Evolutionary conservation across 768 basidiomycete genomes (phyloP), one percentile per base, ranked within the genome.

Genomic region (Boletus patriciae): DNA sequence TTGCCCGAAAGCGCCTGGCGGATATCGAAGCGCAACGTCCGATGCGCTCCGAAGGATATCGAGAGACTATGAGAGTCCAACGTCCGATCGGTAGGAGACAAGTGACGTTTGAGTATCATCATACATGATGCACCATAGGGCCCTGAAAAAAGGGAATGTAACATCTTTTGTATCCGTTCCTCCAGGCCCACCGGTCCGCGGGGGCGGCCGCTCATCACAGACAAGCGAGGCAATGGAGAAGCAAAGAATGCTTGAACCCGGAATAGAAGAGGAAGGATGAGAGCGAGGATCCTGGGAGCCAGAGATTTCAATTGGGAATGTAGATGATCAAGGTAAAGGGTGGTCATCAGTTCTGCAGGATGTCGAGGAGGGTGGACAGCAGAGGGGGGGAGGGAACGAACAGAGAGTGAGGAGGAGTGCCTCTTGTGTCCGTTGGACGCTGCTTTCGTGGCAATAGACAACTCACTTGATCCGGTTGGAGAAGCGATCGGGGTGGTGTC

Each of bases 221-320:
- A 83, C 11, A 92, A 73, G 9, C 86, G 82, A 40, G 90, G 87
- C 16, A 92, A 79, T 2, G 88, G 83, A 3, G 83, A 79, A 4
- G 83, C 76, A 64, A 82, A 87, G 62, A 82, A 84, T 1, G 86
- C 83, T 23, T 88, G 77, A 21, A 80, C 81, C 18, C 87, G 84
- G 65, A 90, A 88, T n/a, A 92, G 80, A 34, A 87, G 75, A 0
- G 87, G 86, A n/a, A 91, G 75, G 50, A 91, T 83, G 36, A 72
- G 62, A 13, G 73, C 67, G 36, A 90, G 78, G 62, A 80, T 78
- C 12, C 70, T 70, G 8, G 85, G 79, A 6, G 85, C 76, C 16
- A 90, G 75, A 16, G 77, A 78, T 65, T 85, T 86, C 45, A 85
- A 72, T 56, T 87, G 84, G 2, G 80, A 76, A n/a, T 75, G 71